Evolutionary conservation across 306 rosid species (phyloP).

Genomic region (Cicer arietinum): DNA sequence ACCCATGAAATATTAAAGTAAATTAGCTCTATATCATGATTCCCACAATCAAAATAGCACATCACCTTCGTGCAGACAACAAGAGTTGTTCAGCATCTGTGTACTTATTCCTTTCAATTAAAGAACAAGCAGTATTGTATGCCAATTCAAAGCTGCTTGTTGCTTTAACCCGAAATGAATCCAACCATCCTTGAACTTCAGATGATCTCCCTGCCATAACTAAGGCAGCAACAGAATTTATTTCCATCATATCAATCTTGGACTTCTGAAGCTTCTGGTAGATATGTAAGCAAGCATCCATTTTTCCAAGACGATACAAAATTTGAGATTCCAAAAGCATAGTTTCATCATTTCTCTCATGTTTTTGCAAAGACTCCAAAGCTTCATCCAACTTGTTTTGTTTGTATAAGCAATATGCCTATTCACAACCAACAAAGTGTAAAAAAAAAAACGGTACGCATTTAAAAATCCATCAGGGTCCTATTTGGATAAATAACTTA

Average conservation of each 20-base stretch:
- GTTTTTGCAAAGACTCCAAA: conserved; percentile 63
- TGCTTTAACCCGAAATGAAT: conserved; percentile 73
- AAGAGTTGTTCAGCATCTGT: conserved; percentile 91
- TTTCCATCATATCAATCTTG: conserved; percentile 80
- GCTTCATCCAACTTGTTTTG: conserved; percentile 91
- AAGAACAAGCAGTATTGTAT: conserved; percentile 87
- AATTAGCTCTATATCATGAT: conserved; percentile 39
- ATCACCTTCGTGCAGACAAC: conserved; percentile 83
- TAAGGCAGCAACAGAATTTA: conserved; percentile 79
- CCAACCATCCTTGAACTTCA: conserved; percentile 81
- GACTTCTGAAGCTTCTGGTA: conserved; percentile 86
- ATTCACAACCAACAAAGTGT: conserved; percentile 43
- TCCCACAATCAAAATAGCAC: conserved; percentile 31
- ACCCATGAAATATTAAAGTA: conserved; percentile 16
- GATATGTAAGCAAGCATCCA: conserved; percentile 89
- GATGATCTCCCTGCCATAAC: conserved; percentile 86
- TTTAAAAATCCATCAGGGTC: neutral
- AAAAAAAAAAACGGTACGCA: conserved; percentile 36
- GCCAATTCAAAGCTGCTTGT: conserved; percentile 94
- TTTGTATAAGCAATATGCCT: conserved; percentile 99
- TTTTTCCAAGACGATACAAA: conserved; percentile 83
- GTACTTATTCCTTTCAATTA: conserved; percentile 72
- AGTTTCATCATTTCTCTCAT: conserved; percentile 62
- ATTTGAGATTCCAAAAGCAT: conserved; percentile 90
- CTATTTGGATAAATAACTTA: too few species aligned